A percentile compares a stretch with the other conserved stretches of the same genome.
These are phyloP conservation scores for sweet orange (Citrus sinensis) DNA, from an alignment of 345 rosid species.

Conservation along the genomic window DVS_A1.0 CM039166.1:21873001-21873500, in stretches of 20 bases:
- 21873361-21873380: constrained; percentile 84
- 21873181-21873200: background rate
- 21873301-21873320: constrained; percentile 78
- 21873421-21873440: constrained; percentile 77
- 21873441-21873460: constrained; percentile 69
- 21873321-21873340: constrained; percentile 97
- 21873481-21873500: constrained; percentile 81
- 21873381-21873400: constrained; percentile 95
- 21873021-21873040: no score
- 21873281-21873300: constrained; percentile 93
- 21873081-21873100: background rate
- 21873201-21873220: background rate
- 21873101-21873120: background rate
- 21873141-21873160: no score
- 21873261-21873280: constrained; percentile 64
- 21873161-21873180: background rate
- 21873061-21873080: background rate
- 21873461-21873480: constrained; percentile 65
- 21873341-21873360: constrained; percentile 78
- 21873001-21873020: background rate
- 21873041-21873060: constrained; percentile 5
- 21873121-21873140: background rate
- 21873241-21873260: constrained; percentile 56
- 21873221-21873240: constrained; percentile 94
- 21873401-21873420: constrained; percentile 72